Conservation (phyloP, 176 grass and related monocot species). For the Lolium multiflorum region DNA sequence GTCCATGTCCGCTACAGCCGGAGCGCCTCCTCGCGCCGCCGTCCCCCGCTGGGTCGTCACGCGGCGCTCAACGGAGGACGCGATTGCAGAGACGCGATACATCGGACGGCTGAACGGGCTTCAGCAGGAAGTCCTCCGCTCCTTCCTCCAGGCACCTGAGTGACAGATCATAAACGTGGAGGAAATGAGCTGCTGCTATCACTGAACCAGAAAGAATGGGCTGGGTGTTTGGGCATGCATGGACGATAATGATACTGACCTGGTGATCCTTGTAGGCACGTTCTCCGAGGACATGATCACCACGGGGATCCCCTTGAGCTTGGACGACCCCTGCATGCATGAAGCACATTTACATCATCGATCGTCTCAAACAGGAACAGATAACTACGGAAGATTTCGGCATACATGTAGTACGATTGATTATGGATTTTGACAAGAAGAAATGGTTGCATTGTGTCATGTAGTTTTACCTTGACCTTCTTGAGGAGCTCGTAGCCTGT, state of each 20-base stretch:
- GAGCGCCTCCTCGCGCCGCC: too few relatives aligned
- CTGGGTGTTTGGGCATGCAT: background rate
- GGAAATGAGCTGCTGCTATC: background rate
- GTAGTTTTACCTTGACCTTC: slow-evolving; percentile 77
- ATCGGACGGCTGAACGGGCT: slow-evolving; percentile 74
- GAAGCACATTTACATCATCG: background rate
- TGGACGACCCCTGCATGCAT: slow-evolving; percentile 72
- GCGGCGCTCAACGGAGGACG: slow-evolving; percentile 53
- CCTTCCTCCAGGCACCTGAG: slow-evolving; percentile 93
- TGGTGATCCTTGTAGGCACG: slow-evolving; percentile 81
- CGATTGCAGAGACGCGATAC: slow-evolving; percentile 76
- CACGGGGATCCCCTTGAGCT: slow-evolving; percentile 77
- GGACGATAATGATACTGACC: slow-evolving; percentile 39
- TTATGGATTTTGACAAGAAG: background rate
- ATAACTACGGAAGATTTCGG: background rate
- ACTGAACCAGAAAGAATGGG: background rate
- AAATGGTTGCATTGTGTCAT: too few relatives aligned
- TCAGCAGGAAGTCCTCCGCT: slow-evolving; percentile 89
- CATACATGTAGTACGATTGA: too few relatives aligned
- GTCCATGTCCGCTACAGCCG: too few relatives aligned
- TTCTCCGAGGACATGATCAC: slow-evolving; percentile 99
- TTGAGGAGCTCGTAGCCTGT: slow-evolving; percentile 95
- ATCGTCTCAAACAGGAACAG: background rate
- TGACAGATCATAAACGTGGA: slow-evolving; percentile 4
- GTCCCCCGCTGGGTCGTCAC: too few relatives aligned